These are phyloP conservation scores for Auxenochlorella protothecoides DNA, from an alignment of 139 green algal species.

Conservation along the genomic window DNA sequence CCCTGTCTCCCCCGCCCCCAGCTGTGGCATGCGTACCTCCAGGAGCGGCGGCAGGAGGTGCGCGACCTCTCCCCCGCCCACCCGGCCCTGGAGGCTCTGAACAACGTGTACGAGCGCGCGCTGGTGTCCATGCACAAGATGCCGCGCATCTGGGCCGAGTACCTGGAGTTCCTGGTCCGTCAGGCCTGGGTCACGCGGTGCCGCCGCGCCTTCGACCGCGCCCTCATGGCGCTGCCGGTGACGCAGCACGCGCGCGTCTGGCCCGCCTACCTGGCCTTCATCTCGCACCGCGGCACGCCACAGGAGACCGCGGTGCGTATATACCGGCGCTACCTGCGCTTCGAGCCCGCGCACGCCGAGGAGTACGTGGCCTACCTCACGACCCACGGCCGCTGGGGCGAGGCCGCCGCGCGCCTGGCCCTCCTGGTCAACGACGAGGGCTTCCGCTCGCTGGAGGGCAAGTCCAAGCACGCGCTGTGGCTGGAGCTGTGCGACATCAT, in stretches of 20 bases:
- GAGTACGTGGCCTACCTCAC: constrained; percentile 93
- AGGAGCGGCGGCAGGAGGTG: constrained; percentile 59
- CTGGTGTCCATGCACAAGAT: constrained; percentile 98
- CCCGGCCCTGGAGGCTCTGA: constrained; percentile 51
- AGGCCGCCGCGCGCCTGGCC: constrained; percentile 57
- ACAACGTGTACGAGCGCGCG: constrained; percentile 88
- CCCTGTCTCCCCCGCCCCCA: constrained; percentile 24
- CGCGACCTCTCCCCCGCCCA: constrained; percentile 46
- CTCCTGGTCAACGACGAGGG: constrained; percentile 77
- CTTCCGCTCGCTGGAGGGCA: constrained; percentile 86
- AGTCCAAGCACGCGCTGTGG: constrained; percentile 94
- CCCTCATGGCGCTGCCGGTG: constrained; percentile 82
- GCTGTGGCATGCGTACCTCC: constrained; percentile 84
- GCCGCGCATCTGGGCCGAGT: constrained; percentile 86
- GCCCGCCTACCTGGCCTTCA: constrained; percentile 75
- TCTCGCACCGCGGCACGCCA: constrained; percentile 50
- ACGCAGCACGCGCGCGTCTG: constrained; percentile 97
- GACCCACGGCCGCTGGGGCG: constrained; percentile 57
- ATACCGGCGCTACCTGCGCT: constrained; percentile 92
- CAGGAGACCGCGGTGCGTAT: constrained; percentile 85
- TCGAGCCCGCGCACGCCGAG: constrained; percentile 90
- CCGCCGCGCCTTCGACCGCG: constrained; percentile 79
- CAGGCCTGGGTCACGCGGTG: constrained; percentile 63
- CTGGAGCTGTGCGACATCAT: constrained; percentile 96
- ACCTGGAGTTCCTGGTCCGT: constrained; percentile 75